Conservation (phyloP, 306 rosid species). For the Hylodesmum podocarpum region DNA sequence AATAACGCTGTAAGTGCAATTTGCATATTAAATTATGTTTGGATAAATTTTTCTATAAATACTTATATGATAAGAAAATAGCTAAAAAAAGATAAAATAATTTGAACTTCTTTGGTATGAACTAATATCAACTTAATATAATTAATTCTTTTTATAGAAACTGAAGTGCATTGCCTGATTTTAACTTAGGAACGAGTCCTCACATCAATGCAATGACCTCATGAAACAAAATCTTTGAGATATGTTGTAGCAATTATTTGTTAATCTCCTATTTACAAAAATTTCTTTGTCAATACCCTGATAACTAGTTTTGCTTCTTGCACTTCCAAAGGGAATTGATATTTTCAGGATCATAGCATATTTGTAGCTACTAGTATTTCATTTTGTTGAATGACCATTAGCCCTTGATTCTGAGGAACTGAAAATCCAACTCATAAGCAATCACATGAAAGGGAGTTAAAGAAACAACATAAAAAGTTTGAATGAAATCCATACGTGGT, state of each 20-base stretch:
- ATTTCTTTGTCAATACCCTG: background rate
- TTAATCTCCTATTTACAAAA: background rate
- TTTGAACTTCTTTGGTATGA: too few relatives aligned
- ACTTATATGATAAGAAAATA: too few relatives aligned
- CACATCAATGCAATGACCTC: conserved; percentile 13
- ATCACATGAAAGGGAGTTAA: conserved; percentile 52
- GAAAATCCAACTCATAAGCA: conserved; percentile 38
- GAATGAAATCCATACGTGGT: conserved; percentile 40
- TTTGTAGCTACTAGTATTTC: background rate
- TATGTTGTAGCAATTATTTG: conserved; percentile 1
- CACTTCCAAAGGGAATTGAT: background rate
- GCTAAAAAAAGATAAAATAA: too few relatives aligned
- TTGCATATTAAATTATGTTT: conserved; percentile 8
- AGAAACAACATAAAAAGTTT: conserved; percentile 29
- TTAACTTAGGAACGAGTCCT: too few relatives aligned
- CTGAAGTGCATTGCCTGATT: too few relatives aligned
- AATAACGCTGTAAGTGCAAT: conserved; percentile 13
- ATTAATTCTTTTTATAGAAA: too few relatives aligned
- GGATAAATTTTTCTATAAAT: too few relatives aligned
- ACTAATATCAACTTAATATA: too few relatives aligned
- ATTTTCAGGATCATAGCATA: background rate
- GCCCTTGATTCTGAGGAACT: conserved; percentile 26
- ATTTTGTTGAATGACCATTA: conserved; percentile 13
- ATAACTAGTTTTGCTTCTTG: background rate
- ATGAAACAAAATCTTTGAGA: conserved; percentile 27